Conservation (phyloP, 352 stramenopile genomes). For the Pythium dissotocum region DNA sequence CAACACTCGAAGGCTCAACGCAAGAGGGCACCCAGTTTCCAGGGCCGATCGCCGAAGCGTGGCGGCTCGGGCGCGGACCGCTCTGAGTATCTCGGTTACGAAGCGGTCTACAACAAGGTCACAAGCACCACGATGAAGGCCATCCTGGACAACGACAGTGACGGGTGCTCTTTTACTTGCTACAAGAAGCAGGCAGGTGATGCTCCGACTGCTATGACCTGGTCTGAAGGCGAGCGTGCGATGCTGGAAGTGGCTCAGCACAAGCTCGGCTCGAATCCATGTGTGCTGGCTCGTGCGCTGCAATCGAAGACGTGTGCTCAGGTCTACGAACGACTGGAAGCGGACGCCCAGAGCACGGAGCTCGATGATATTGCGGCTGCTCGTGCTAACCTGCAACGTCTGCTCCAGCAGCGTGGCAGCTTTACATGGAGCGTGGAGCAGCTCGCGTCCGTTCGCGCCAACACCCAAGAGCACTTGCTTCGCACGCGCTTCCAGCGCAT, state of each 20-base stretch:
- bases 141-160: not conserved
- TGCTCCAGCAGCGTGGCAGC: slow-evolving; percentile 4
- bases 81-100: slow-evolving; percentile 63
- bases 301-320: slow-evolving; percentile 45
- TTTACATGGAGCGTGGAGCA: slow-evolving; percentile 25
- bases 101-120: slow-evolving; percentile 45
- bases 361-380: slow-evolving; percentile 4
- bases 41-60: slow-evolving; percentile 19
- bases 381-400: slow-evolving; percentile 16
- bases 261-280: slow-evolving; percentile 42
- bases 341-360: not conserved
- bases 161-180: slow-evolving; percentile 12
- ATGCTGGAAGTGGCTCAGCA: slow-evolving; percentile 46
- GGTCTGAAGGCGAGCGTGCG: slow-evolving; percentile 43
- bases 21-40: slow-evolving; percentile 5
- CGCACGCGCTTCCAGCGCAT: slow-evolving; percentile 77
- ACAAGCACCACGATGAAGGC: slow-evolving; percentile 33
- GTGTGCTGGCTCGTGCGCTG: slow-evolving; percentile 42
- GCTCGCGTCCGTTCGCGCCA: slow-evolving; percentile 39
- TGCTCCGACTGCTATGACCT: slow-evolving; percentile 16
- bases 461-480: slow-evolving; percentile 66
- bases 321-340: slow-evolving; percentile 27
- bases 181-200: not conserved
- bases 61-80: slow-evolving; percentile 31
- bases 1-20: slow-evolving; percentile 1